Evolutionary conservation across 148 eudicot genomes (phyloP).

Genomic region (Diospyros kaki): DNA sequence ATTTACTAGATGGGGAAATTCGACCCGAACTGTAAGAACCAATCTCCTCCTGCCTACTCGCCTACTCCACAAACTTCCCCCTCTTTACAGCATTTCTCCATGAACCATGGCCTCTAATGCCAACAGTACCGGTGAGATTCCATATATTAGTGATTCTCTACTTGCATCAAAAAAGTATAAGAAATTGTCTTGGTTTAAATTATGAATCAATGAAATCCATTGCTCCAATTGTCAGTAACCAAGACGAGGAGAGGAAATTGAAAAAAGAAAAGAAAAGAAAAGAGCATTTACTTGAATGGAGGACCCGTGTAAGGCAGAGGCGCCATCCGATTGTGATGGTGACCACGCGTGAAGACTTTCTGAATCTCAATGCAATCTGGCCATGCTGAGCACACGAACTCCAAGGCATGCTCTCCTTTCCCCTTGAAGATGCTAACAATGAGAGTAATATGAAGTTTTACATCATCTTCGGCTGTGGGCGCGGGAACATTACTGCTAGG

Average conservation of each 20-base stretch:
- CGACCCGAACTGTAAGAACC: too few relatives aligned
- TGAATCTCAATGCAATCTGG: slow-evolving; percentile 62
- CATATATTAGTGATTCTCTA: not conserved
- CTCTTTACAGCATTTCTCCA: too few relatives aligned
- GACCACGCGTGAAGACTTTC: slow-evolving; percentile 49
- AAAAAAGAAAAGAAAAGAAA: not conserved
- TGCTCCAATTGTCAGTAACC: slow-evolving; percentile 1
- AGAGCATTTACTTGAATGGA: slow-evolving; percentile 49
- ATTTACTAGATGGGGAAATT: too few relatives aligned
- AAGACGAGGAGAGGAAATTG: not conserved
- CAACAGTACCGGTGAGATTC: not conserved
- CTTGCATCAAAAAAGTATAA: too few relatives aligned
- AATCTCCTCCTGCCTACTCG: too few relatives aligned
- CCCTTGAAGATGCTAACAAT: slow-evolving; percentile 63
- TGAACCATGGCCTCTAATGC: not conserved
- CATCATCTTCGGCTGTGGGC: slow-evolving; percentile 36
- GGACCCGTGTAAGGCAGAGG: slow-evolving; percentile 70
- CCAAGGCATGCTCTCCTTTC: slow-evolving; percentile 45
- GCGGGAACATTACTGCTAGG: slow-evolving; percentile 20
- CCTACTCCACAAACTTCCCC: too few relatives aligned
- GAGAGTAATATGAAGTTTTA: slow-evolving; percentile 57
- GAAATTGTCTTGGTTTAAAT: too few relatives aligned
- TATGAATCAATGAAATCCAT: not conserved
- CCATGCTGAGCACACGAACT: slow-evolving; percentile 88
- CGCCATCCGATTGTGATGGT: slow-evolving; percentile 37